A percentile compares a stretch with the other conserved stretches of the same genome.
phyloP scores from a whole-genome alignment of 2,329 filamentous ascomycete species.

The Aquanectria penicillioides region DNA sequence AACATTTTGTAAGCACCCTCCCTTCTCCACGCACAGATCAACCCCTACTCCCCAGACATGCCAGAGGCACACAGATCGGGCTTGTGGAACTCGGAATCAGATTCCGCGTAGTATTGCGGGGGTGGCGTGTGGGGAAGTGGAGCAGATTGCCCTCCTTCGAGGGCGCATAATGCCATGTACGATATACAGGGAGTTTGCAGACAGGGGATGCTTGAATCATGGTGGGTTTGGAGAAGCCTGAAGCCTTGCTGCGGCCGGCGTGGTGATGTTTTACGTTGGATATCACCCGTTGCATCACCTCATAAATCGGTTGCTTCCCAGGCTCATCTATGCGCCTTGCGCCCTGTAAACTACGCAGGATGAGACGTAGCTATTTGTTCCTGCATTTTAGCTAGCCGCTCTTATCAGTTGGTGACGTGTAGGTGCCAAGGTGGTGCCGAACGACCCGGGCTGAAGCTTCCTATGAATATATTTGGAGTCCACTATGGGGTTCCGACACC shows the following conservation, averaged over 20 bases:
- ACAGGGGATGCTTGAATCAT: constrained; percentile 3
- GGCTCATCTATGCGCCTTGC: not conserved
- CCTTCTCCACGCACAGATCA: not conserved
- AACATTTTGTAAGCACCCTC: not conserved
- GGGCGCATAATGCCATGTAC: constrained; percentile 1
- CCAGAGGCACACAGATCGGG: not conserved
- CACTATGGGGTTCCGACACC: constrained; percentile 1
- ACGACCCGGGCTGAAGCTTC: not conserved
- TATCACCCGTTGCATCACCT: not conserved
- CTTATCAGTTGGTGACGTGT: constrained; percentile 8
- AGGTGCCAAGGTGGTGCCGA: not conserved
- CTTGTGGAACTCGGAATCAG: constrained; percentile 20
- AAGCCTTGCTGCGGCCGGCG: not conserved
- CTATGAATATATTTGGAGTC: not conserved
- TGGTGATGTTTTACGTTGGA: not conserved
- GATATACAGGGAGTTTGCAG: not conserved
- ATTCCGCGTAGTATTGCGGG: constrained; percentile 22
- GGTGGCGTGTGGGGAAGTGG: constrained; percentile 22
- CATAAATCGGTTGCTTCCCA: not conserved
- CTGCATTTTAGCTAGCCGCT: not conserved
- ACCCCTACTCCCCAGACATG: not conserved
- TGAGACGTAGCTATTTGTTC: not conserved
- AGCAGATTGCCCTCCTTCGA: not conserved
- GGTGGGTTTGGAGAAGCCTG: not conserved
- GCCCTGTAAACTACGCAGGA: not conserved